Base-by-base conservation (phyloP, 2,329 filamentous ascomycete genomes). In the Diaporthe longicolla region DNA sequence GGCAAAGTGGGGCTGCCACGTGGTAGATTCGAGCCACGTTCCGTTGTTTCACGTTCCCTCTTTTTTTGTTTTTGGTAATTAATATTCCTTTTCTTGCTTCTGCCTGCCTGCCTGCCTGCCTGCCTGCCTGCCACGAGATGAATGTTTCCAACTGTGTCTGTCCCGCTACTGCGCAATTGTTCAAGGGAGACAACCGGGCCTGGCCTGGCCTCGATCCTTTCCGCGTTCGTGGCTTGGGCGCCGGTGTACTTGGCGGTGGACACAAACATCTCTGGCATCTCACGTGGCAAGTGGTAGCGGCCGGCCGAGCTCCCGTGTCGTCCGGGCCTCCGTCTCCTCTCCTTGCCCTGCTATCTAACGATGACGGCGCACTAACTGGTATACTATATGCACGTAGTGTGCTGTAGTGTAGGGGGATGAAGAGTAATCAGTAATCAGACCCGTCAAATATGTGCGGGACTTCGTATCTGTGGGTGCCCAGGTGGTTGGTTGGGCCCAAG, bases 1-100 rank as follows among this genome's bases (percentile, higher is more conserved):
- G 73, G 72, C 75, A 75, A 24, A 72, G 73, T 74, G 75, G 75
- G 73, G 55, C 68, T 54, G 72, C 76, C 76, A 77, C 76, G 74
- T 77, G 76, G 76, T 70, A 68, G 58, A 43, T 59, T 52, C 21
- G 24, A 32, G 43, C 61, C 66, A 75, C 63, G 65, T 73, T 63
- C 52, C 66, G 32, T 57, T 58, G 43, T 73, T 63, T 70, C 65
- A 70, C 35, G 11, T 50, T 50, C 21, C 3, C 45, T 19, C 15
- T 59, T 21, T 57, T 24, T 24, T 29, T 58, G 32, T 58, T 32
- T 24, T 29, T 69, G 40, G 40, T 19, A 17, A 43, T 17, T 19
- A 43, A 1, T 43, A 43, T 17, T 43, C 40, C 40, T 43, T 50
- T 15, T 48, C 10, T 37, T 69, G 19, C 65, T 21, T 58, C 26